Conservation (phyloP, 208 protist species). For the Trichomonas tenax region DNA sequence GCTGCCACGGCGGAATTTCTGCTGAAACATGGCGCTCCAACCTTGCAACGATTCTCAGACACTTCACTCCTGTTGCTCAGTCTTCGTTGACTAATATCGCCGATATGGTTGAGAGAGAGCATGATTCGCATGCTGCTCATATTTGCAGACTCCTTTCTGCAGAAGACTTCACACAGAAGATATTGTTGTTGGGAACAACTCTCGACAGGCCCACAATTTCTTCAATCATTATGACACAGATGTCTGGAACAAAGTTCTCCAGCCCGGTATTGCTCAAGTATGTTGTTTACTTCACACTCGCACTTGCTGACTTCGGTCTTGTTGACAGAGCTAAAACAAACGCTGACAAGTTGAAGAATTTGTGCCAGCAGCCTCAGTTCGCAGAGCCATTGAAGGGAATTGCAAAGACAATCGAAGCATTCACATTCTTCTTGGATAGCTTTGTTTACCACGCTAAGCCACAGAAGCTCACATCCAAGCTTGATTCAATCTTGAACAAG, state of each 20-base stretch:
- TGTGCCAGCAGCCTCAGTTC: neutral
- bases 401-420: neutral
- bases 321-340: neutral
- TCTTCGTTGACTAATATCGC: neutral
- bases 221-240: neutral
- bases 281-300: neutral
- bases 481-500: neutral
- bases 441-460: too few species aligned
- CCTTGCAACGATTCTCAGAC: neutral
- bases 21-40: neutral
- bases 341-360: neutral
- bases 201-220: neutral
- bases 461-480: neutral
- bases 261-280: neutral
- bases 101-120: neutral
- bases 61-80: neutral
- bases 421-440: neutral
- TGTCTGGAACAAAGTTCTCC: neutral
- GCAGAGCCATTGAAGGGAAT: neutral
- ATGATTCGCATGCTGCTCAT: neutral
- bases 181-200: neutral
- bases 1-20: neutral
- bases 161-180: neutral
- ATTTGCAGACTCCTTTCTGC: neutral
- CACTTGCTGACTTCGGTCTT: neutral